phyloP scores from a whole-genome alignment of 257 asterid species.

The Thymus mandschuricus region DNA sequence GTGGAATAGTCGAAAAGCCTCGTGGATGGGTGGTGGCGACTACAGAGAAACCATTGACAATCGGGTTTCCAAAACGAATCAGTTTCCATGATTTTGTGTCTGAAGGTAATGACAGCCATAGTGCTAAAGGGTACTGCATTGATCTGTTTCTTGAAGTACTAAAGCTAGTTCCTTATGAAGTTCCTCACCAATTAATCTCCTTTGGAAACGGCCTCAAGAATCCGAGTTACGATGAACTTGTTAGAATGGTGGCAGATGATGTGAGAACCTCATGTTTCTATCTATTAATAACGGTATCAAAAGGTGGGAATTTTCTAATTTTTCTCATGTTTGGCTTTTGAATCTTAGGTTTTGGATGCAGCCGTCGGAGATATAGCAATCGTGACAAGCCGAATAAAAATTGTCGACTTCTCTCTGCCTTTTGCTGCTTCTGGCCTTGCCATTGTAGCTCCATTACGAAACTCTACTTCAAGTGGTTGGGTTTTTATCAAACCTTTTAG shows the following conservation, averaged over 20 bases:
- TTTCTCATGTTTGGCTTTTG: neutral
- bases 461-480: constrained; percentile 63
- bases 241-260: constrained; percentile 35
- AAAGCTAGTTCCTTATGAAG: constrained; percentile 35
- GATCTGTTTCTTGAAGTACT: constrained; percentile 32
- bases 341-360: constrained; percentile 54
- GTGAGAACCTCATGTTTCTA: constrained; percentile 16
- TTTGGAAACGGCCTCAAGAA: constrained; percentile 40
- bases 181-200: constrained; percentile 31
- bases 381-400: constrained; percentile 53
- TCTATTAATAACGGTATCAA: neutral
- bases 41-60: constrained; percentile 25
- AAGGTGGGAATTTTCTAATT: neutral
- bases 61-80: constrained; percentile 39
- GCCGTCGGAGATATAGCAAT: constrained; percentile 77
- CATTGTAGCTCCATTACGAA: constrained; percentile 54
- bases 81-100: constrained; percentile 36
- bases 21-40: constrained; percentile 44
- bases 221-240: constrained; percentile 40
- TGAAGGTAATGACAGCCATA: constrained; percentile 6
- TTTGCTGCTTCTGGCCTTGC: constrained; percentile 67
- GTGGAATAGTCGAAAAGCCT: constrained; percentile 26
- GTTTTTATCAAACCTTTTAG: constrained; percentile 68
- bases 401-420: constrained; percentile 71
- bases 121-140: constrained; percentile 35